Conservation (phyloP, 2,329 filamentous ascomycete species). For the Arthrobotrys iridis region DNA sequence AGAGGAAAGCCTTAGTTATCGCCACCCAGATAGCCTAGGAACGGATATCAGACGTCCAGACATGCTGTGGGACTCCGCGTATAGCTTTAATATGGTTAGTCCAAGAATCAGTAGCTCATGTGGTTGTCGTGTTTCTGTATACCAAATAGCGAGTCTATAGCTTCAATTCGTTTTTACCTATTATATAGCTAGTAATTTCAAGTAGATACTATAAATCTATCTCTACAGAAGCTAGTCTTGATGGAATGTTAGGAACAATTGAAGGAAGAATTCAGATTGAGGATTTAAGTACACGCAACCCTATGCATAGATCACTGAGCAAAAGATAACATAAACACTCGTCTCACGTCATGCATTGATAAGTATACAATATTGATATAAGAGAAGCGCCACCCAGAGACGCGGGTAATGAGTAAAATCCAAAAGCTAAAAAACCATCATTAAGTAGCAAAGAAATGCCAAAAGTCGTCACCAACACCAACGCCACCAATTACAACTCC, state of each 20-base stretch:
- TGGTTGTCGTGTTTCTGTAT: too few species aligned
- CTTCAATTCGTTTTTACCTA: slow-evolving; percentile 7
- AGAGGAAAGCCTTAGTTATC: background rate
- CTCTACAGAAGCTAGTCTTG: too few species aligned
- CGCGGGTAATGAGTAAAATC: background rate
- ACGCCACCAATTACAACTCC: slow-evolving; percentile 21
- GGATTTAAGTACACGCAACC: background rate
- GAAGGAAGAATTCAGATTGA: too few species aligned
- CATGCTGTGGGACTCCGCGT: too few species aligned
- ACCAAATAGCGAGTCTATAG: background rate
- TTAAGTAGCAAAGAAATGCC: background rate
- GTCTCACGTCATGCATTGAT: background rate
- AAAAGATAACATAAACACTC: background rate
- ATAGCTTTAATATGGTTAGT: too few species aligned
- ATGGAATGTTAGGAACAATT: too few species aligned
- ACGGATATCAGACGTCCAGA: too few species aligned
- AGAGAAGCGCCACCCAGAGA: background rate
- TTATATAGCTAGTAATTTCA: background rate
- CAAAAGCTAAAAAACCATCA: slow-evolving; percentile 2
- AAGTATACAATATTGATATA: background rate
- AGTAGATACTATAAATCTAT: background rate
- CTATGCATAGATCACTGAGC: background rate
- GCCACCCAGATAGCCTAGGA: too few species aligned
- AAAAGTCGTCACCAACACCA: background rate
- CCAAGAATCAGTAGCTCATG: background rate